A percentile compares a stretch with the other conserved stretches of the same genome.
phyloP scores from a whole-genome alignment of 2,329 filamentous ascomycete genomes.

The Penicillium freii region DNA sequence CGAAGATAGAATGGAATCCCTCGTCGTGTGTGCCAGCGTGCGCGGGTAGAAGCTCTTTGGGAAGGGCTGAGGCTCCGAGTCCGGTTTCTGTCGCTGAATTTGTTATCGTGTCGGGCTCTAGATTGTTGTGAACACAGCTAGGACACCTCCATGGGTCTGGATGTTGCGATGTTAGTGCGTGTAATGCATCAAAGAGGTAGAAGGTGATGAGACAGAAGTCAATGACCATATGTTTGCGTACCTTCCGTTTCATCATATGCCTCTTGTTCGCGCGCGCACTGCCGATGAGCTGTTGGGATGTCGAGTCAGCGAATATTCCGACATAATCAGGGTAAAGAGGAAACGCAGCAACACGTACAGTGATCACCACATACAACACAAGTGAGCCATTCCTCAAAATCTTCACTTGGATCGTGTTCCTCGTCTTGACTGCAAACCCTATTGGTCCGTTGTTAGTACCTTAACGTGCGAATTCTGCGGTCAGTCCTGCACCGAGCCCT shows the following conservation, averaged over 20 bases:
- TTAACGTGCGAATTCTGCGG: background rate
- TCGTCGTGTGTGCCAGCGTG: constrained; percentile 63
- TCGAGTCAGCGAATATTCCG: constrained; percentile 40
- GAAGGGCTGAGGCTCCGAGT: constrained; percentile 63
- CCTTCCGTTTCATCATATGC: constrained; percentile 62
- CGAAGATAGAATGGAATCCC: constrained; percentile 75
- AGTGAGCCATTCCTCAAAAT: constrained; percentile 74
- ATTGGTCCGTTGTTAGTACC: constrained; percentile 33
- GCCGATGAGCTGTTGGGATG: constrained; percentile 72
- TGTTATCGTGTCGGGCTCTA: constrained; percentile 33
- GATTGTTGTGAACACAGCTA: constrained; percentile 49
- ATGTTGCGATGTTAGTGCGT: constrained; percentile 47
- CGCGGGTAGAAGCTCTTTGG: constrained; percentile 69
- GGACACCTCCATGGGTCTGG: constrained; percentile 62
- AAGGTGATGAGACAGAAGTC: background rate
- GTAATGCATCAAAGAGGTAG: background rate
- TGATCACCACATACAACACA: constrained; percentile 79
- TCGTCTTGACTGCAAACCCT: constrained; percentile 83
- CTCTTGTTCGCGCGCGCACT: constrained; percentile 76
- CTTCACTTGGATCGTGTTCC: constrained; percentile 76
- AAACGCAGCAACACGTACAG: constrained; percentile 57
- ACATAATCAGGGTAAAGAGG: constrained; percentile 26
- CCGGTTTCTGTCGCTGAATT: constrained; percentile 43
- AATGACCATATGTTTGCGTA: constrained; percentile 38
- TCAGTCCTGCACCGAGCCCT: constrained; percentile 1